These are phyloP conservation scores for Parathielavia appendiculata DNA, from an alignment of 495 filamentous ascomycete species.

Conservation along the genomic window DNA sequence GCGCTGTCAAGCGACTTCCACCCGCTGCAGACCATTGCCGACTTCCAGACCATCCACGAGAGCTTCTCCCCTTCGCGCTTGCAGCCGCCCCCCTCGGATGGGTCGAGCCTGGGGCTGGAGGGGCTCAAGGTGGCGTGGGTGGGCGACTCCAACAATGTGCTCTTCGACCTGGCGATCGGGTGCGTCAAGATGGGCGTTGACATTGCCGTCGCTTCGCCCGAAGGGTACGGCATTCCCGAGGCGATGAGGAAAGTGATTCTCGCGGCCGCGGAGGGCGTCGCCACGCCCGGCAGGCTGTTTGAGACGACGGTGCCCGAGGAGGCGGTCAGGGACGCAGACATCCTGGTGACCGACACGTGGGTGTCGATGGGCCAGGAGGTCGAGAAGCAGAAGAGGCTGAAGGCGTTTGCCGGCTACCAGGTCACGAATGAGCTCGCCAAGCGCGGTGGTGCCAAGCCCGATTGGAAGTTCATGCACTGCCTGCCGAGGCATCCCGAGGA, in stretches of 20 bases:
- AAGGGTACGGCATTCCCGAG: constrained; percentile 70
- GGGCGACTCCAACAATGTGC: constrained; percentile 94
- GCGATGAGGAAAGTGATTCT: constrained; percentile 65
- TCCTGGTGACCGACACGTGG: constrained; percentile 96
- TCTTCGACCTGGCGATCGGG: constrained; percentile 84
- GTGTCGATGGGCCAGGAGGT: constrained; percentile 94
- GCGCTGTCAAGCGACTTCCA: constrained; percentile 85
- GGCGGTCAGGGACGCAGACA: constrained; percentile 80
- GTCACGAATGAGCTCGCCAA: constrained; percentile 77
- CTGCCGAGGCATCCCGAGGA: constrained; percentile 91
- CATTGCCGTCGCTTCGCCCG: constrained; percentile 78
- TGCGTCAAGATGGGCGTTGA: constrained; percentile 82
- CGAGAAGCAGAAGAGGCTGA: constrained; percentile 66
- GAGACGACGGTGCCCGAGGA: constrained; percentile 80
- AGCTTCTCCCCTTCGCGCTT: constrained; percentile 42
- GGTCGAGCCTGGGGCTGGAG: constrained; percentile 60
- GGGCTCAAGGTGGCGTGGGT: constrained; percentile 91
- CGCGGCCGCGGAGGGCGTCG: constrained; percentile 50
- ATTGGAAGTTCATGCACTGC: constrained; percentile 99
- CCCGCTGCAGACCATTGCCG: constrained; percentile 86
- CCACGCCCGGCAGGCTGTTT: constrained; percentile 57
- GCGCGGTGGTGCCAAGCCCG: constrained; percentile 77
- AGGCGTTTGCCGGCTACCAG: constrained; percentile 84
- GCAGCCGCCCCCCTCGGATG: constrained; percentile 20
- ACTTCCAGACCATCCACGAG: constrained; percentile 87